Percentiles rank a stretch among this genome's conserved stretches.
These are phyloP conservation scores for Lactarius deliciosus DNA, from an alignment of 768 basidiomycete genomes.

Conservation along the genomic window DNA sequence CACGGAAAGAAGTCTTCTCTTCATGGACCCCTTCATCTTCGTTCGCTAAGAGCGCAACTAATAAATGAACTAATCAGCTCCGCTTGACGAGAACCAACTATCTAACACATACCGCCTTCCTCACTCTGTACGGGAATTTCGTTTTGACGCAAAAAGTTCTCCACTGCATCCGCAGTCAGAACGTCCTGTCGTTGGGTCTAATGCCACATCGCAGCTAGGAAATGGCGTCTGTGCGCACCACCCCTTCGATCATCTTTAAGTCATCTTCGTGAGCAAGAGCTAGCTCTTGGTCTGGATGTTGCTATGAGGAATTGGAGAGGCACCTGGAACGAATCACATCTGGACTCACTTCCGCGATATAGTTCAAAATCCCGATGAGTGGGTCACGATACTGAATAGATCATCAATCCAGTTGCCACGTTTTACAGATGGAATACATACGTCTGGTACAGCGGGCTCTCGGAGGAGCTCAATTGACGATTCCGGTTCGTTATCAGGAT, in stretches of 20 bases:
- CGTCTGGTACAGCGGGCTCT: slow-evolving; percentile 21
- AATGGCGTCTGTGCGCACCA: slow-evolving; percentile 1
- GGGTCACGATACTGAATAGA: slow-evolving; percentile 21
- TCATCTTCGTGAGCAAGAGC: slow-evolving; percentile 28
- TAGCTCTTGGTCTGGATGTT: slow-evolving; percentile 20
- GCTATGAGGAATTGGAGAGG: neutral
- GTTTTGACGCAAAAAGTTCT: neutral
- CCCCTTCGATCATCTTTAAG: slow-evolving; percentile 18
- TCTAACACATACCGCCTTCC: slow-evolving; percentile 3
- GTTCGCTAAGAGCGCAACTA: slow-evolving; percentile 6
- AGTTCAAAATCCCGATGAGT: slow-evolving; percentile 22
- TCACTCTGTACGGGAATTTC: neutral
- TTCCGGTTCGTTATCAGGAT: slow-evolving; percentile 21
- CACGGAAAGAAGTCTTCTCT: neutral
- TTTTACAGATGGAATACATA: neutral
- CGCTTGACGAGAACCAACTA: neutral
- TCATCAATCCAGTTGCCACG: neutral
- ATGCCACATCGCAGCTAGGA: neutral
- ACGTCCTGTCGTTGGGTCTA: neutral
- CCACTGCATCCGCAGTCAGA: neutral
- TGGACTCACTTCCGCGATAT: slow-evolving; percentile 21
- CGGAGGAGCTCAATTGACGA: slow-evolving; percentile 19
- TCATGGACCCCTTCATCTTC: slow-evolving; percentile 6
- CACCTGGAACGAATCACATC: neutral
- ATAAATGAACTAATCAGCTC: neutral